Percentiles rank a stretch among this genome's conserved stretches.
These are phyloP conservation scores for Arabidopsis arenosa DNA, from an alignment of 345 rosid species.

Conservation along the genomic window DNA sequence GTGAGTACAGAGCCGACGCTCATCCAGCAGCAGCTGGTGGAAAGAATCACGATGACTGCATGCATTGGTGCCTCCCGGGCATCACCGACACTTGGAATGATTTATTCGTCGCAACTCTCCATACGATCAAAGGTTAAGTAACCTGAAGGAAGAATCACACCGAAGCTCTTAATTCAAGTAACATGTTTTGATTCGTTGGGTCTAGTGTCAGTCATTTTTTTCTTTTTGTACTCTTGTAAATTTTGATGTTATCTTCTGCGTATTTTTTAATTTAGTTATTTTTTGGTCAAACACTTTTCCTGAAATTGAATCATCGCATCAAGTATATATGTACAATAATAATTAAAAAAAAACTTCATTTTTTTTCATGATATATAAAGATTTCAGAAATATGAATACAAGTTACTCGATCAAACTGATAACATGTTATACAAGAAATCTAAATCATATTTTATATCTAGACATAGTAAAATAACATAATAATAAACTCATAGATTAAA, in stretches of 20 bases:
- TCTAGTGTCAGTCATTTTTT: not conserved
- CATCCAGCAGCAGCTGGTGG: constrained; percentile 87
- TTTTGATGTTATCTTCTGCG: constrained; percentile 18
- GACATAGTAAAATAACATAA: no score
- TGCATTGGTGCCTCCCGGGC: constrained; percentile 99
- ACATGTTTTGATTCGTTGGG: constrained; percentile 16
- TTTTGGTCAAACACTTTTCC: not conserved
- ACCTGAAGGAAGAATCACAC: not conserved
- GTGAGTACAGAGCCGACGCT: constrained; percentile 93
- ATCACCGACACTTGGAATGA: constrained; percentile 89
- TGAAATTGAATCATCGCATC: no score
- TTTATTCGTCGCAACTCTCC: constrained; percentile 51
- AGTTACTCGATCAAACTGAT: no score
- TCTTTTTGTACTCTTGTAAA: constrained; percentile 14
- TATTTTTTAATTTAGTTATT: not conserved
- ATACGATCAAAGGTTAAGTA: constrained; percentile 13
- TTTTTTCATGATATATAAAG: no score
- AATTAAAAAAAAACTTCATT: no score
- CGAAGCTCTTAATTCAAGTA: not conserved
- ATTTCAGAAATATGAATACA: no score
- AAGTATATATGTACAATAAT: no score
- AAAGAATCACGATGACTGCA: constrained; percentile 88
- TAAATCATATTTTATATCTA: no score
- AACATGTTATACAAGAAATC: no score
- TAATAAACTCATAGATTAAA: no score